A percentile compares a stretch with the other conserved stretches of the same genome.
Conservation (phyloP, 2,329 filamentous ascomycete genomes). For the Fonsecaea nubica region DNA sequence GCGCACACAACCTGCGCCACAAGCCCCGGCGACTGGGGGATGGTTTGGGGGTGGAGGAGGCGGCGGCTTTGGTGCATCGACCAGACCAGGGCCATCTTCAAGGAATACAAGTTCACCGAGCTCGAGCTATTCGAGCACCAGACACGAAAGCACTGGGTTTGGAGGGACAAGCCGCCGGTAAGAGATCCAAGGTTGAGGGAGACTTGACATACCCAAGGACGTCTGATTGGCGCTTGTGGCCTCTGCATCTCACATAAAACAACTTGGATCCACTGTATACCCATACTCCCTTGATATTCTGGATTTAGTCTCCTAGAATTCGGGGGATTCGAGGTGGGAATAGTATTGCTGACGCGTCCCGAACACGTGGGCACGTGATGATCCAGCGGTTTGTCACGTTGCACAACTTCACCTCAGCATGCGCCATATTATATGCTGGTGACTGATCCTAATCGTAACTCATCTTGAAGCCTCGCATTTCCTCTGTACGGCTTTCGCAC, state of each 20-base stretch:
- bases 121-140: slow-evolving; percentile 42
- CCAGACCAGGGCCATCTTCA: slow-evolving; percentile 42
- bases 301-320: not conserved
- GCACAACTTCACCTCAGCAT: not conserved
- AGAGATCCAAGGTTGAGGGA: slow-evolving; percentile 11
- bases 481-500: not conserved
- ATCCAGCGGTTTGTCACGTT: no score
- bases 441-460: not conserved
- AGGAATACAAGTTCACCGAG: slow-evolving; percentile 31
- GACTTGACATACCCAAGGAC: not conserved
- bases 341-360: not conserved
- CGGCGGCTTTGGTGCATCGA: slow-evolving; percentile 16
- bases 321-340: not conserved
- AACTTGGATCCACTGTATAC: not conserved
- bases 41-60: slow-evolving; percentile 43
- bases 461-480: not conserved
- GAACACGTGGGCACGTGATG: slow-evolving; percentile 13
- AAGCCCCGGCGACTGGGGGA: slow-evolving; percentile 17
- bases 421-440: not conserved
- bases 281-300: not conserved
- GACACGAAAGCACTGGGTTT: slow-evolving; percentile 53
- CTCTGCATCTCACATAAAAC: not conserved
- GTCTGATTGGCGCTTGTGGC: not conserved
- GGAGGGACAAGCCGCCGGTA: slow-evolving; percentile 53
- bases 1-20: slow-evolving; percentile 35